A percentile compares a stretch with the other conserved stretches of the same genome.
Conservation (phyloP, 2,329 filamentous ascomycete genomes). For the Exophiala aquamarina region DNA sequence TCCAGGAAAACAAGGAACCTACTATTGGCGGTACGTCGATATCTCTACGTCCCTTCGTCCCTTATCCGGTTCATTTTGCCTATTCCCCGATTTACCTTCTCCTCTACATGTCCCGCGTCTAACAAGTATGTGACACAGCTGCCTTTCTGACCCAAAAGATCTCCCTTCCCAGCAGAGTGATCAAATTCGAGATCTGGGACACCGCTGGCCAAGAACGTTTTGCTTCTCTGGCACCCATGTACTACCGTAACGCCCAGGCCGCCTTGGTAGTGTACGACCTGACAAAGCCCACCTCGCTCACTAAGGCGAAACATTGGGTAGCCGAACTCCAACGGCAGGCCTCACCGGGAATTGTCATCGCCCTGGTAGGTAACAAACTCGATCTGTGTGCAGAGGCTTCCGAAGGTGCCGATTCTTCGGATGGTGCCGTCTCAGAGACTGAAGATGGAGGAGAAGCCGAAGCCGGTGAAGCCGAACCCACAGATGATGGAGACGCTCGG, state of each 20-base stretch:
- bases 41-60: not conserved
- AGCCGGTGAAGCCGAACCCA: slow-evolving; percentile 54
- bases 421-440: slow-evolving; percentile 39
- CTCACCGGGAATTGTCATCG: slow-evolving; percentile 93
- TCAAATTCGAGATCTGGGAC: slow-evolving; percentile 97
- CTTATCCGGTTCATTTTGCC: too few species aligned
- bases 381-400: slow-evolving; percentile 69
- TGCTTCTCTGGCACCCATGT: slow-evolving; percentile 95
- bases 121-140: slow-evolving; percentile 53
- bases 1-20: slow-evolving; percentile 99
- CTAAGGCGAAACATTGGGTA: slow-evolving; percentile 98
- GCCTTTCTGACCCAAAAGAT: slow-evolving; percentile 99
- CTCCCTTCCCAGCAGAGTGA: slow-evolving; percentile 82
- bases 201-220: slow-evolving; percentile 97
- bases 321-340: slow-evolving; percentile 96
- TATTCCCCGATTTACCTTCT: too few species aligned
- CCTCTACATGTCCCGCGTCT: too few species aligned
- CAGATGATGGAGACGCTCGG: slow-evolving; percentile 70
- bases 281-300: slow-evolving; percentile 90
- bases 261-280: slow-evolving; percentile 98
- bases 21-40: slow-evolving; percentile 82
- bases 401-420: slow-evolving; percentile 42
- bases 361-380: slow-evolving; percentile 93
- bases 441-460: slow-evolving; percentile 44
- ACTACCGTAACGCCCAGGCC: slow-evolving; percentile 97